Evolutionary conservation across 768 basidiomycete genomes (phyloP).

Genomic region (Leccinum longicurvipes): DNA sequence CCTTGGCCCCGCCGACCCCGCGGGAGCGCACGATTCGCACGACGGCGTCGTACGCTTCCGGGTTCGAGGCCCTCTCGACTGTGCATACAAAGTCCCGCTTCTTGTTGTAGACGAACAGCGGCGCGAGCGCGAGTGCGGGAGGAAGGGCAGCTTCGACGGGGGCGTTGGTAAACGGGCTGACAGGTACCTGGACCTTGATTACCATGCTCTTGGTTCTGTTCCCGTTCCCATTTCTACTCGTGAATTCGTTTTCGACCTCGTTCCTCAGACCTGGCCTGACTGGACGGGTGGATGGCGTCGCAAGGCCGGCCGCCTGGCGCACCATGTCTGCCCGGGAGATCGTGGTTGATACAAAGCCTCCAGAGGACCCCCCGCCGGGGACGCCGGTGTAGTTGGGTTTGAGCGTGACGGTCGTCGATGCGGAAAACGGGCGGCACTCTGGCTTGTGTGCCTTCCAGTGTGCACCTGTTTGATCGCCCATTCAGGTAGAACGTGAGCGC

Average conservation of each 20-base stretch:
- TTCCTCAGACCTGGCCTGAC: conserved; percentile 21
- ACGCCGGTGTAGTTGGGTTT: conserved; percentile 39
- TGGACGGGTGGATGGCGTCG: conserved; percentile 17
- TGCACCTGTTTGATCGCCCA: conserved; percentile 28
- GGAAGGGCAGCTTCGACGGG: neutral
- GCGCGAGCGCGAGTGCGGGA: conserved; percentile 7
- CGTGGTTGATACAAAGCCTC: conserved; percentile 1
- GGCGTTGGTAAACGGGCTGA: conserved; percentile 3
- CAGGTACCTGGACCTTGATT: conserved; percentile 54
- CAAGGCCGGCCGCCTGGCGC: conserved; percentile 30
- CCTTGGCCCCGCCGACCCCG: conserved; percentile 44
- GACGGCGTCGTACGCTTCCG: conserved; percentile 41
- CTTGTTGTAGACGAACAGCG: conserved; percentile 48
- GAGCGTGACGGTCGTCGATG: conserved; percentile 42
- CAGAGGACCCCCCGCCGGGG: neutral
- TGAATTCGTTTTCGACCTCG: conserved; percentile 3
- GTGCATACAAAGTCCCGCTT: conserved; percentile 52
- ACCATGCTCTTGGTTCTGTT: conserved; percentile 39
- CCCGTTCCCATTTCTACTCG: neutral
- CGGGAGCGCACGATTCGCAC: conserved; percentile 37
- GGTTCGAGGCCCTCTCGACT: conserved; percentile 32
- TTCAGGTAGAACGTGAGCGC: neutral
- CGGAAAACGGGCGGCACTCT: conserved; percentile 44
- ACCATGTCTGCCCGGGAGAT: conserved; percentile 29
- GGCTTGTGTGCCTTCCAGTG: conserved; percentile 51